A percentile compares a stretch with the other conserved stretches of the same genome.
Evolutionary conservation across 2,329 filamentous ascomycete species (phyloP).

Genomic region (Penicillium sp.): DNA sequence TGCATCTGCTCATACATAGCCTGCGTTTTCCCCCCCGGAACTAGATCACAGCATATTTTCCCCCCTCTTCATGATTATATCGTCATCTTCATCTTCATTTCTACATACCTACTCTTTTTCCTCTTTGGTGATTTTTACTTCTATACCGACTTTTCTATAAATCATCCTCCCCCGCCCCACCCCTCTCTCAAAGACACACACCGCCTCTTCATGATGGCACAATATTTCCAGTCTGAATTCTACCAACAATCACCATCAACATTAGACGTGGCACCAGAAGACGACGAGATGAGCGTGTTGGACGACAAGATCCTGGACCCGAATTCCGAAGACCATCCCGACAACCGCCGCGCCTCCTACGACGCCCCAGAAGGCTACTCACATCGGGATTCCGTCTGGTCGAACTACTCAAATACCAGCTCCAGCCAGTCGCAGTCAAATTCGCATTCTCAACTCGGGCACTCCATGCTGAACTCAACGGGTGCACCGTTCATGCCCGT

Average conservation of each 20-base stretch:
- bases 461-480: slow-evolving; percentile 44
- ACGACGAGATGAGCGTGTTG: slow-evolving; percentile 47
- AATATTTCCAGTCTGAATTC: slow-evolving; percentile 40
- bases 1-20: slow-evolving; percentile 6
- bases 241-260: slow-evolving; percentile 39
- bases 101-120: neutral
- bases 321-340: slow-evolving; percentile 42
- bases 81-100: slow-evolving; percentile 3
- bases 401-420: slow-evolving; percentile 39
- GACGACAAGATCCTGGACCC: slow-evolving; percentile 46
- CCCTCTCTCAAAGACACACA: slow-evolving; percentile 10
- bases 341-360: slow-evolving; percentile 40
- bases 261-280: slow-evolving; percentile 36
- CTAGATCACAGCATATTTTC: slow-evolving; percentile 4
- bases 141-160: slow-evolving; percentile 2
- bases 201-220: slow-evolving; percentile 33
- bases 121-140: slow-evolving; percentile 7
- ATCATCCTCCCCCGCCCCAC: slow-evolving; percentile 7
- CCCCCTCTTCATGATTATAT: slow-evolving; percentile 6
- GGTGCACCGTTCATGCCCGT: slow-evolving; percentile 59
- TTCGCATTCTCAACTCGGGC: slow-evolving; percentile 37
- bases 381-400: slow-evolving; percentile 45
- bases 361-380: slow-evolving; percentile 45
- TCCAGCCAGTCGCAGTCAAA: slow-evolving; percentile 37
- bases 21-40: slow-evolving; percentile 5